Percentiles rank a stretch among this genome's conserved stretches.
Evolutionary conservation across 441 rosid species (phyloP).

Genomic region (Bocquillonia castaneifolia): DNA sequence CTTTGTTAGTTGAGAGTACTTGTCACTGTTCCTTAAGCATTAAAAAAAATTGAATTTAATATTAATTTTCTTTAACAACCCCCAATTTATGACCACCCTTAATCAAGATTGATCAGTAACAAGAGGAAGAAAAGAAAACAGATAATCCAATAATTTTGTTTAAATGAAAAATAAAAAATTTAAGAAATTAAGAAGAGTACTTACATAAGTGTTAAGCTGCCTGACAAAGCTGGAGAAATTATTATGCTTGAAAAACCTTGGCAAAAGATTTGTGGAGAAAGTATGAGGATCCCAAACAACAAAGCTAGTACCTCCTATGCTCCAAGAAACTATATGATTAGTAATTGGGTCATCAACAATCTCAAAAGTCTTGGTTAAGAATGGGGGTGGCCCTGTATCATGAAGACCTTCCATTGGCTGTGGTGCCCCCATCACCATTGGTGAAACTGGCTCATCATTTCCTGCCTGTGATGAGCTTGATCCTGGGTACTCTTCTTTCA

Average conservation of each 20-base stretch:
- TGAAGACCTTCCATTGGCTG: constrained; percentile 76
- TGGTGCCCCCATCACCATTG: constrained; percentile 23
- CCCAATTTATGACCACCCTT: background rate
- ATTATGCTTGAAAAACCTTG: constrained; percentile 68
- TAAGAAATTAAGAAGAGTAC: too few species aligned
- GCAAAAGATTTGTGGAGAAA: constrained; percentile 50
- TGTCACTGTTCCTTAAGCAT: background rate
- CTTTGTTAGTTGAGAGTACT: background rate
- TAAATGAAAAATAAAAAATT: too few species aligned
- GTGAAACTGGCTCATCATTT: constrained; percentile 11
- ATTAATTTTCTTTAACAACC: background rate
- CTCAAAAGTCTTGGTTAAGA: constrained; percentile 62
- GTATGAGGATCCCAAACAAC: constrained; percentile 63
- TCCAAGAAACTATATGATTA: constrained; percentile 57
- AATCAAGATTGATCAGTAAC: background rate
- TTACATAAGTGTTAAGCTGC: constrained; percentile 81
- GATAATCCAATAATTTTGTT: background rate
- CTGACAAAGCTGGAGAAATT: constrained; percentile 81
- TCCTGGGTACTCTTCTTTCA: constrained; percentile 42
- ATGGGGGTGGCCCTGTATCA: constrained; percentile 76
- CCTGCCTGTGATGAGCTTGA: constrained; percentile 25
- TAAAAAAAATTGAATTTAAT: background rate
- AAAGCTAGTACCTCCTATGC: constrained; percentile 48
- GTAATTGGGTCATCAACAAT: constrained; percentile 59
- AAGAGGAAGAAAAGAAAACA: background rate